Percentiles rank a stretch among this genome's conserved stretches.
Evolutionary conservation across 257 asterid species (phyloP).

Genomic region (Solanum habrochaites): DNA sequence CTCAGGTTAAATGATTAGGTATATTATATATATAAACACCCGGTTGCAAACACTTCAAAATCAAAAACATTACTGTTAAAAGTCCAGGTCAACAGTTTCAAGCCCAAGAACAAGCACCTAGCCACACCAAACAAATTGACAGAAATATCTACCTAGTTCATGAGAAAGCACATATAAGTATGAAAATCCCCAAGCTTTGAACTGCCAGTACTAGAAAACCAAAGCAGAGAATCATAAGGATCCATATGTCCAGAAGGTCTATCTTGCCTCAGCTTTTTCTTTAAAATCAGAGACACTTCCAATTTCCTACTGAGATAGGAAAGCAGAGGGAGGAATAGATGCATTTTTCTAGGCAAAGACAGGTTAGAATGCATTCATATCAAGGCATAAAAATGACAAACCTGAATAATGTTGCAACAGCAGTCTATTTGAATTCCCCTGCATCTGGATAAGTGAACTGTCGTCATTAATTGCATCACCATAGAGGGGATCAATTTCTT

Average conservation of each 20-base stretch:
- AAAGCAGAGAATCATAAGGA: neutral
- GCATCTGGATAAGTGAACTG: conserved; percentile 26
- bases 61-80: neutral
- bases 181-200: neutral
- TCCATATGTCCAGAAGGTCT: neutral
- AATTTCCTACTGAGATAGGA: neutral
- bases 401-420: conserved; percentile 31
- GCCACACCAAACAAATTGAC: neutral
- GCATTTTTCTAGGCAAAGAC: neutral
- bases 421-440: conserved; percentile 20
- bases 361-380: neutral
- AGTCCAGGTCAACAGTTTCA: neutral
- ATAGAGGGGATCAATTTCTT: conserved; percentile 9
- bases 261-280: neutral
- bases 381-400: neutral
- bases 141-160: neutral
- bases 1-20: neutral
- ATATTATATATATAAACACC: neutral
- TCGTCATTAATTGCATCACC: conserved; percentile 22
- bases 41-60: neutral
- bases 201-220: neutral
- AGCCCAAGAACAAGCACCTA: neutral
- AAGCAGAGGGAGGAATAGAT: neutral
- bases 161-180: neutral
- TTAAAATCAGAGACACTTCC: neutral